phyloP scores from a whole-genome alignment of 2,329 filamentous ascomycete genomes.

The Onygenales sp. region DNA sequence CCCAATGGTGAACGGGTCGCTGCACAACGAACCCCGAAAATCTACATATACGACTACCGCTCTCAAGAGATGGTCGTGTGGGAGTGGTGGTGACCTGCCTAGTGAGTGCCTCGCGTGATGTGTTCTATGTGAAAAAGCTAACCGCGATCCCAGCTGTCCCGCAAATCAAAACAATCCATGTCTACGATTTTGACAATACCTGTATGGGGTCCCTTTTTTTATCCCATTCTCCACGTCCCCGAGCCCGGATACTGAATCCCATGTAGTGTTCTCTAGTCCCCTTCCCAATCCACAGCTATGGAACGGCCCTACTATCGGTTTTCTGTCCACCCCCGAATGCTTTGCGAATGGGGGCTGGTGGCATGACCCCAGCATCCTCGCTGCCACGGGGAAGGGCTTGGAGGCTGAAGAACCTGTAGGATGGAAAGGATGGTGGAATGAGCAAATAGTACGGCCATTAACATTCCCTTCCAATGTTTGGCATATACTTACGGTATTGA shows the following conservation, averaged over 20 bases:
- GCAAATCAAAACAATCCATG: conserved; percentile 68
- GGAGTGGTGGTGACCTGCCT: conserved; percentile 54
- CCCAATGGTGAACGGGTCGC: conserved; percentile 19
- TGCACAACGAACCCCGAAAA: conserved; percentile 14
- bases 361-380: conserved; percentile 82
- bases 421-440: conserved; percentile 97
- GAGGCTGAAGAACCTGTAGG: conserved; percentile 72
- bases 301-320: conserved; percentile 67
- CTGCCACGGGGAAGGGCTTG: conserved; percentile 72
- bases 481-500: conserved; percentile 14
- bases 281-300: conserved; percentile 83
- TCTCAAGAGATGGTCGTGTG: conserved; percentile 74
- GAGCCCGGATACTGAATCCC: background rate
- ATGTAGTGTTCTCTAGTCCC: conserved; percentile 76
- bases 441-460: conserved; percentile 57
- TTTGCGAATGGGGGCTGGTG: conserved; percentile 90
- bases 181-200: conserved; percentile 98
- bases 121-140: background rate
- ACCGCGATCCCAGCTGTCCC: conserved; percentile 42
- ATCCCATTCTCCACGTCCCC: background rate
- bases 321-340: conserved; percentile 63
- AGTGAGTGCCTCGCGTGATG: conserved; percentile 32
- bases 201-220: conserved; percentile 35
- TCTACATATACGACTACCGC: conserved; percentile 55
- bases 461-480: conserved; percentile 5